Evolutionary conservation across 192 early-diverging fungal species (phyloP).

Genomic region (Podila epigama): DNA sequence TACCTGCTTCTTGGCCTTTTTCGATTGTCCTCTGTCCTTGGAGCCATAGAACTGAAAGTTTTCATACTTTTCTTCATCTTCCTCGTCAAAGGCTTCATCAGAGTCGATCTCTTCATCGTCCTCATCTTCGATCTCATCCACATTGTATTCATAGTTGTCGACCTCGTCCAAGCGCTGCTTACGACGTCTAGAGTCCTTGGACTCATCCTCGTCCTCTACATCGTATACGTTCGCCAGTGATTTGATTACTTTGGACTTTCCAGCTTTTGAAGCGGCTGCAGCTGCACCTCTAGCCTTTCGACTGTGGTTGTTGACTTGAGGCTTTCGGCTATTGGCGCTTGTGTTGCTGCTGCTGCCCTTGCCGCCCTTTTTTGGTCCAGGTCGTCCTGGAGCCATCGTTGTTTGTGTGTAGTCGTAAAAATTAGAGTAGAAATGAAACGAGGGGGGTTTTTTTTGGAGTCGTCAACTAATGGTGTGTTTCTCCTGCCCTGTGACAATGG

Average conservation of each 20-base stretch:
- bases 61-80: conserved; percentile 86
- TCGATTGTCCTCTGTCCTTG: conserved; percentile 48
- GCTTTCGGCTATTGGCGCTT: conserved; percentile 10
- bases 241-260: conserved; percentile 18
- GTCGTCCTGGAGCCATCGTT: conserved; percentile 44
- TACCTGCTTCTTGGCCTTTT: conserved; percentile 18
- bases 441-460: background rate
- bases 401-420: background rate
- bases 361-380: conserved; percentile 35
- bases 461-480: background rate
- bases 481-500: background rate
- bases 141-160: conserved; percentile 76
- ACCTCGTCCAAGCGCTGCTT: conserved; percentile 64
- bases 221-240: conserved; percentile 34
- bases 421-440: background rate
- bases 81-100: conserved; percentile 88
- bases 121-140: conserved; percentile 78
- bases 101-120: conserved; percentile 96
- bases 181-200: conserved; percentile 44
- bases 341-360: conserved; percentile 2
- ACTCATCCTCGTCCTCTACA: conserved; percentile 54
- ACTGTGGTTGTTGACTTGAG: conserved; percentile 41
- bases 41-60: conserved; percentile 68
- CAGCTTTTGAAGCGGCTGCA: conserved; percentile 5
- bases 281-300: conserved; percentile 26